These are phyloP conservation scores for Eucalyptus polyanthemos DNA, from an alignment of 345 rosid genomes.

Conservation along the genomic window DNA sequence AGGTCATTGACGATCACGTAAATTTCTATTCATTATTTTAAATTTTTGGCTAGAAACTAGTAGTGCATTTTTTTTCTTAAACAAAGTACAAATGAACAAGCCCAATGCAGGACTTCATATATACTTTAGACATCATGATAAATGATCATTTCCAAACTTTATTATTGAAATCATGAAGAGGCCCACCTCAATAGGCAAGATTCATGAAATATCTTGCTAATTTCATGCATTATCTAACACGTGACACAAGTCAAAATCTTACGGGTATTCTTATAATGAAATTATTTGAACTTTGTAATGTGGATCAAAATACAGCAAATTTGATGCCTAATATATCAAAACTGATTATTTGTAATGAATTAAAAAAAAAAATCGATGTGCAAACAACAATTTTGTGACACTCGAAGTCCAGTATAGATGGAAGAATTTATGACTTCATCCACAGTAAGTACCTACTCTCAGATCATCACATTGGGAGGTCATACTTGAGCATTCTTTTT, in stretches of 20 bases:
- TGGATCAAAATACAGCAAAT: background rate
- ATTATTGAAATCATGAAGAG: background rate
- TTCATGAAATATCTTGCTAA: background rate
- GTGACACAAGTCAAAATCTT: background rate
- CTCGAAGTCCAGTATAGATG: background rate
- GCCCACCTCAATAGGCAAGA: background rate
- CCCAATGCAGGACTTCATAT: background rate
- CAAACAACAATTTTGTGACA: background rate
- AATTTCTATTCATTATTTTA: background rate
- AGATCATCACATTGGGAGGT: background rate
- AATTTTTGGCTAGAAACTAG: background rate
- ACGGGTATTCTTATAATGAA: background rate
- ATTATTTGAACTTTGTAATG: background rate
- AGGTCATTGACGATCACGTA: background rate
- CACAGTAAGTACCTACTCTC: background rate
- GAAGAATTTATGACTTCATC: background rate
- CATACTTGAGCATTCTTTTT: background rate
- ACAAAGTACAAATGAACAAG: background rate
- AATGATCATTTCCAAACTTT: background rate
- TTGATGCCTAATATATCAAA: background rate
- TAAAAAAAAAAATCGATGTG: background rate
- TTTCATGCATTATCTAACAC: background rate
- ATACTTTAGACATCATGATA: background rate
- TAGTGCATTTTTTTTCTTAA: background rate
- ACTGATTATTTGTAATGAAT: background rate